phyloP scores from a whole-genome alignment of 176 grass and related monocot species.

The Aegilops tauschii region DNA sequence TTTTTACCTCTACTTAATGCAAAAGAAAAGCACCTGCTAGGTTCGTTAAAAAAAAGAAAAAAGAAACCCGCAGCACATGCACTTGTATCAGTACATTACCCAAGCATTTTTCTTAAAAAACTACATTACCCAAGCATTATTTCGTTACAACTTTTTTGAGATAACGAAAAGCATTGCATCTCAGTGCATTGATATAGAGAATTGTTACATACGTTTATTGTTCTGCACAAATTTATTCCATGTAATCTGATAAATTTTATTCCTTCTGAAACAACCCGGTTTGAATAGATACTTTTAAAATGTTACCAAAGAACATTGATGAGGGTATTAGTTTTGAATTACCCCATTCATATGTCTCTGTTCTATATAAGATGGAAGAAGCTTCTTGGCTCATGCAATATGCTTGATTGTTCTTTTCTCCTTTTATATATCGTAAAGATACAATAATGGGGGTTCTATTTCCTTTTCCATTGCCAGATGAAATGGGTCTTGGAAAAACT shows the following conservation, averaged over 20 bases:
- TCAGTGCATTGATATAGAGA: neutral
- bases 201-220: neutral
- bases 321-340: neutral
- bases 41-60: neutral
- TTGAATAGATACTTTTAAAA: neutral
- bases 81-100: neutral
- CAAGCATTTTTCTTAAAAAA: neutral
- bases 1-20: no score
- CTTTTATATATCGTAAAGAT: neutral
- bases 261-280: neutral
- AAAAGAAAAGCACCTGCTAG: neutral
- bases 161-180: neutral
- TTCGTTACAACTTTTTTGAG: neutral
- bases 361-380: neutral
- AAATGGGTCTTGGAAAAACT: conserved; percentile 85
- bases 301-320: neutral
- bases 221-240: neutral
- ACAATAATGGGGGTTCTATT: neutral
- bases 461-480: conserved; percentile 52
- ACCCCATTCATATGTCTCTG: neutral
- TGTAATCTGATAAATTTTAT: neutral
- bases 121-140: neutral
- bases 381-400: neutral
- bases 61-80: neutral
- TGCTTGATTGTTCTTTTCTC: neutral